Base-by-base conservation (phyloP, 1,284 basidiomycete species). In the Ceratobasidium sp. region DNA sequence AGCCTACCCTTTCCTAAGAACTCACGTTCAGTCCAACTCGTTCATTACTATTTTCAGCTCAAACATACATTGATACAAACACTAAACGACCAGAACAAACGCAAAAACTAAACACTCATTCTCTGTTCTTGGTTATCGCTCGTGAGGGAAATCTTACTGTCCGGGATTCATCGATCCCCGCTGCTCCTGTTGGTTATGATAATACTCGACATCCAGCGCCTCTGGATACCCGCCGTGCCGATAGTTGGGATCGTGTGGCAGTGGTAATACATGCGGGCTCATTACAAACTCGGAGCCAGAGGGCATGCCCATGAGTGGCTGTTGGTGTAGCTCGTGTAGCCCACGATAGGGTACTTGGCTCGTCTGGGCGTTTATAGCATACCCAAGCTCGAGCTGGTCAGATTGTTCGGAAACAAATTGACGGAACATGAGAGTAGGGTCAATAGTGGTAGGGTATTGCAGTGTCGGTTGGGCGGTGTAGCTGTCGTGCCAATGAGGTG, bases 201-300 rank as follows among this genome's bases (percentile, higher is more conserved):
- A n/a, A n/a, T n/a, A n/a, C n/a, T n/a, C n/a, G n/a, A n/a, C n/a
- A n/a, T n/a, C n/a, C n/a, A n/a, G n/a, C n/a, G n/a, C n/a, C n/a
- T n/a, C n/a, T n/a, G n/a, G n/a, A n/a, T n/a, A n/a, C n/a, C n/a
- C n/a, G n/a, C n/a, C n/a, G n/a, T n/a, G n/a, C n/a, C n/a, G n/a
- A n/a, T n/a, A 67, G 32, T 67, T 67, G 12, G 62, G 62, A 25
- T 67, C 62, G 29, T 54, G 54, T 10, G 62, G 62, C 62, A 67
- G 40, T n/a, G 62, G 62, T 27, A 67, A 29, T 25, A 67, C 52
- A 50, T 67, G 50, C 17, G 62, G 62, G 38, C 54, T 67, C 7
- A 17, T 3, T 13, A 29, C 27, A 32, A 67, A 67, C 34, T 67
- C 35, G 15, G 49, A 29, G 12, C 62, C 62, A 2, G 62, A 67